Base-by-base conservation (phyloP, 176 grass and related monocot species). In the Oryza australiensis region DNA sequence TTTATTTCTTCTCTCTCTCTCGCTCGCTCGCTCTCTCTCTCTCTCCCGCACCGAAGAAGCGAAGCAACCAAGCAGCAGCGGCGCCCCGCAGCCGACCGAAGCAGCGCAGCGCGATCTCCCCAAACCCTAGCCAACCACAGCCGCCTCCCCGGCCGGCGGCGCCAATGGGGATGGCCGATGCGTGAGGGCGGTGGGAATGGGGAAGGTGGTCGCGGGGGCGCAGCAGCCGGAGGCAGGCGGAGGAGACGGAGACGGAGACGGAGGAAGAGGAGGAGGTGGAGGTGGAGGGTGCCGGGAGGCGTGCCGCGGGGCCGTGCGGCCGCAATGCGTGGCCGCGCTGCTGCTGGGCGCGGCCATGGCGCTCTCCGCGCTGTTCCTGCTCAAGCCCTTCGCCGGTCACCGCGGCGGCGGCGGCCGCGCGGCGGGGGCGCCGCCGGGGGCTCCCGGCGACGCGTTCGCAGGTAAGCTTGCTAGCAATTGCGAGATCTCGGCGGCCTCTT, bases 341-440 rank as follows among this genome's bases (percentile, higher is more conserved):
- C 62, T 97, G 43, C 85, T 97, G 72, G 85, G 91, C 41, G 82
- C 68, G 3, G 91, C 91, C 43, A 85, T 97, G 68, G 35, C 82
- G 68, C 82, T 97, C 24, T 88, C 89, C 32, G 91, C 80, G 43
- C 43, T 90, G 51, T 97, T 97, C 91, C 88, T 87, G 91, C 71
- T 97, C 28, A 91, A 87, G 73, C 94, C 89, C 7, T 94, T 94
- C 70, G 34, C 62, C n/a, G 74, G 87, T 15, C 85, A 72, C 72
- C n/a, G 76, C 77, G 79, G 0, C 38, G 7, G 35, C 35, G n/a
- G n/a, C n/a, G 30, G 78, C 68, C 7, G 28, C 6, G 64, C 27
- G 32, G 76, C 26, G 71, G 55, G 34, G 35, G 35, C 35, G 35
- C 35, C 62, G 16, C 49, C 35, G 59, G 85, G 65, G 51, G 32